phyloP scores from a whole-genome alignment of 2,329 filamentous ascomycete species.

The Onygenales sp. region DNA sequence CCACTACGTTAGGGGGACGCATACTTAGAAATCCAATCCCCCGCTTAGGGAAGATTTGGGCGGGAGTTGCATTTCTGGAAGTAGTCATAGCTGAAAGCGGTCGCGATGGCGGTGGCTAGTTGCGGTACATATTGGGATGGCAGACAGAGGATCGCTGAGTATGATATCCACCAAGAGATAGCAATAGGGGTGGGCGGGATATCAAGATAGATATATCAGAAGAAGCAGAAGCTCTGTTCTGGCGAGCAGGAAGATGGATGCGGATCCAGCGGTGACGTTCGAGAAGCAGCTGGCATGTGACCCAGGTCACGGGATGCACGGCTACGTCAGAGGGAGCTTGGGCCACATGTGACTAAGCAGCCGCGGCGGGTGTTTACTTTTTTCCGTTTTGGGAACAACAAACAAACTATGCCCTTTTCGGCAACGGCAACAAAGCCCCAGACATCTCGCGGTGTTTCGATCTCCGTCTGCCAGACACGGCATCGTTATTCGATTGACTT shows the following conservation, averaged over 20 bases:
- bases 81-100: conserved; percentile 21
- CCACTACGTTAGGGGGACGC: conserved; percentile 14
- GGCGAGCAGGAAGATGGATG: no score
- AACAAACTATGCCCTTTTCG: background rate
- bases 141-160: no score
- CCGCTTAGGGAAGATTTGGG: conserved; percentile 57
- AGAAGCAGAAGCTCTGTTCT: no score
- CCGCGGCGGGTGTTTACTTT: background rate
- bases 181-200: no score
- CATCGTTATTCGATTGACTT: background rate
- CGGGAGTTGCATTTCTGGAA: conserved; percentile 27
- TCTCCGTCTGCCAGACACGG: background rate
- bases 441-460: background rate
- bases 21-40: conserved; percentile 54
- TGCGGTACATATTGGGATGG: no score
- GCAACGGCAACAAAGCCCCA: background rate
- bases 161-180: no score
- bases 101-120: no score
- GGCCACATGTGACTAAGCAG: background rate
- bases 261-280: no score
- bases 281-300: background rate
- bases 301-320: background rate
- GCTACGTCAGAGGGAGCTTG: background rate
- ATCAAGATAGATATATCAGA: no score
- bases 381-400: background rate